Base-by-base conservation (phyloP, 2,329 filamentous ascomycete species). In the Colletotrichum sp. region DNA sequence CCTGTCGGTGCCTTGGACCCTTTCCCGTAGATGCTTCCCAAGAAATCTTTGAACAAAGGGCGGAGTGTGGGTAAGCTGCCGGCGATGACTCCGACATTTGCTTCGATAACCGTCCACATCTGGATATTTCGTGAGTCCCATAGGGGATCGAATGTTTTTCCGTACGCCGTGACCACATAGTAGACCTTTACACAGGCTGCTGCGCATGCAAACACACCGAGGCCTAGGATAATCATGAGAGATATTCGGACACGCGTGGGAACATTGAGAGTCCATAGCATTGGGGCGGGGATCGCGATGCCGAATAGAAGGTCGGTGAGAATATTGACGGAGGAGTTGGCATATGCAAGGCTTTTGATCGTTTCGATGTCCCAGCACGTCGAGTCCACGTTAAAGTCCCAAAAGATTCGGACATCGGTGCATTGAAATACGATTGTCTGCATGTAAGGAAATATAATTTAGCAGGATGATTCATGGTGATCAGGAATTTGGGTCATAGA, bases 381-480 rank as follows among this genome's bases (percentile, higher is more conserved):
- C 0, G 84, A 81, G 12, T 83, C 79, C 3, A 86, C 81, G 0
- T 78, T 80, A 0, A 52, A 60, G 76, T 90, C 87, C 88, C 88
- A 90, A 32, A 85, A 83, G 1, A 86, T 76, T 8, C 84, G 82
- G 2, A 90, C 80, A 57, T 90, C 84, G 8, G 83, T 85, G 65
- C 89, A 90, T 74, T 90, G 88, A 2, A 89, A 80, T 3, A 90
- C 72, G 3, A 90, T 76, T 0, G 88, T 89, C 81, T 84, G 15
- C 2, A n/a, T 8, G 32, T 64, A 34, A 32, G n/a, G 16, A 62
- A n/a, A 69, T 0, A 6, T 26, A n/a, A 7, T 16, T 24, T 16
- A 16, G 12, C 16, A 16, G 30, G 21, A 1, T 12, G n/a, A 21
- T 7, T 7, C 18, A 49, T 21, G 18, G 9, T 49, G 44, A 49